A percentile compares a stretch with the other conserved stretches of the same genome.
phyloP scores from a whole-genome alignment of 2,329 filamentous ascomycete genomes.

The Huntiella moniliformis region DNA sequence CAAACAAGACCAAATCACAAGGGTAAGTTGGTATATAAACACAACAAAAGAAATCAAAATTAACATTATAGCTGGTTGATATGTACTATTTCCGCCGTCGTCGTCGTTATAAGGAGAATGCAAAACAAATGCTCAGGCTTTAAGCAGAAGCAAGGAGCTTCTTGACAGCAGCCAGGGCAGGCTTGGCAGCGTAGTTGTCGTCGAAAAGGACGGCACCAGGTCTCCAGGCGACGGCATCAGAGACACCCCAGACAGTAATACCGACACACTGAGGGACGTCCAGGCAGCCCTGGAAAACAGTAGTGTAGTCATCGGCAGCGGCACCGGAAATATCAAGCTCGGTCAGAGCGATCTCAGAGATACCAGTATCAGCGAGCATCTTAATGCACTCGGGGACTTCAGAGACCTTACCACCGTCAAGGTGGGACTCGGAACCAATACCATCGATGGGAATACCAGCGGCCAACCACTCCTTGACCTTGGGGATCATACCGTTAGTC shows the following conservation, averaged over 20 bases:
- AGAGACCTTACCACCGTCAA: slow-evolving; percentile 26
- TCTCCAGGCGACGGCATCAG: slow-evolving; percentile 33
- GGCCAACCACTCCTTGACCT: slow-evolving; percentile 45
- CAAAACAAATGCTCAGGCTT: too few species aligned
- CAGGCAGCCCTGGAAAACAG: slow-evolving; percentile 38
- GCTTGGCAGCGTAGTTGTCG: slow-evolving; percentile 30
- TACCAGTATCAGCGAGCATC: slow-evolving; percentile 29
- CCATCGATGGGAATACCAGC: slow-evolving; percentile 46
- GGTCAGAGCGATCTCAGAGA: slow-evolving; percentile 42
- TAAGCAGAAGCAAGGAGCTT: not conserved
- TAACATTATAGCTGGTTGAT: too few species aligned
- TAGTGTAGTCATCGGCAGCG: slow-evolving; percentile 36
- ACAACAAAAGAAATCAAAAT: slow-evolving; percentile 1
- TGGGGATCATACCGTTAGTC: slow-evolving; percentile 30
- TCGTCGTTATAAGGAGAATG: too few species aligned
- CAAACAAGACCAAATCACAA: not conserved
- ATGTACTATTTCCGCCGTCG: too few species aligned
- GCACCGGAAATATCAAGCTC: slow-evolving; percentile 48
- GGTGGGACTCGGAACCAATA: slow-evolving; percentile 39
- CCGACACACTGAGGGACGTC: slow-evolving; percentile 40
- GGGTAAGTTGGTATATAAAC: not conserved
- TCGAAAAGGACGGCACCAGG: slow-evolving; percentile 33
- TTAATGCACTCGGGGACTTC: slow-evolving; percentile 30
- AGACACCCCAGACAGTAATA: slow-evolving; percentile 43
- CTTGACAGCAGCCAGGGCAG: slow-evolving; percentile 28